Evolutionary conservation across 768 basidiomycete species (phyloP).

Genomic region (Lanmaoa rubissima): DNA sequence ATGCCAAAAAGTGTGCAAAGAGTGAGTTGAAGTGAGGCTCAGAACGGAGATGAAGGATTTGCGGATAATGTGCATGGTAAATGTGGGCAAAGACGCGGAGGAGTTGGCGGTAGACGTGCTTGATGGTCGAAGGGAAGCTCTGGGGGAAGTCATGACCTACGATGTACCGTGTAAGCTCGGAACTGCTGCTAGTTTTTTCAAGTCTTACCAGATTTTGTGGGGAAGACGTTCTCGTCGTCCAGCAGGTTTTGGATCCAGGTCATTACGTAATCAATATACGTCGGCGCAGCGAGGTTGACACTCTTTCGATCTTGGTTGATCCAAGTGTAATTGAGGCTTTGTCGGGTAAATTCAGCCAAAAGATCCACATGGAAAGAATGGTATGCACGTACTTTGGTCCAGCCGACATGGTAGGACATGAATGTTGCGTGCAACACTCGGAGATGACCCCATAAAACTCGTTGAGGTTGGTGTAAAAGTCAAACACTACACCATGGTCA

Average conservation of each 20-base stretch:
- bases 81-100: constrained; percentile 97
- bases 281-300: constrained; percentile 86
- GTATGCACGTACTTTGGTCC: constrained; percentile 65
- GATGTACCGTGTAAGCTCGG: neutral
- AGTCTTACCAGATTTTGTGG: constrained; percentile 84
- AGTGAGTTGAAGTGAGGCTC: constrained; percentile 97
- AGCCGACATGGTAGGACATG: constrained; percentile 91
- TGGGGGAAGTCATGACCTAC: constrained; percentile 84
- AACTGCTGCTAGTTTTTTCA: neutral
- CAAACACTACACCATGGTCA: constrained; percentile 63
- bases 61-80: constrained; percentile 90
- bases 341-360: neutral
- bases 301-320: constrained; percentile 88
- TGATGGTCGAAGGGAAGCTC: constrained; percentile 84
- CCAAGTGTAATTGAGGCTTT: constrained; percentile 92
- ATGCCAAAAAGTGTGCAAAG: constrained; percentile 96
- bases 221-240: constrained; percentile 93
- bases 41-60: constrained; percentile 88
- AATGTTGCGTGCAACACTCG: constrained; percentile 87
- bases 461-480: constrained; percentile 97
- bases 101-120: constrained; percentile 95
- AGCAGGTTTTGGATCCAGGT: constrained; percentile 93
- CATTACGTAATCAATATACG: constrained; percentile 98
- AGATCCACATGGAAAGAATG: neutral
- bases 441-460: constrained; percentile 94